Conservation (phyloP, 345 rosid species). For the Hypericum perforatum region DNA sequence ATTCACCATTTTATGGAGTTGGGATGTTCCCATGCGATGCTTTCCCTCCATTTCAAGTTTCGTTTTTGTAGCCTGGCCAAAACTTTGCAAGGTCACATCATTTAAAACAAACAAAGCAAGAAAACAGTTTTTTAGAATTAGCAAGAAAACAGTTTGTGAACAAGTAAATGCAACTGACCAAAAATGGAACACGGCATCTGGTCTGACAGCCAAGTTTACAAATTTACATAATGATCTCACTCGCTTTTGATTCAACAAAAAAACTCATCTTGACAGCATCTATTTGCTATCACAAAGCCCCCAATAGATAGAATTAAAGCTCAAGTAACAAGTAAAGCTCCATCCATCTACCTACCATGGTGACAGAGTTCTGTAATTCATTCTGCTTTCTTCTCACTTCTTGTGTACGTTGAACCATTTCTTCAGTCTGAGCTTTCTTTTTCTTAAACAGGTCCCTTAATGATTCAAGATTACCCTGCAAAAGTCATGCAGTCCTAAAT, state of each 20-base stretch:
- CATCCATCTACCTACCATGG: slow-evolving; percentile 41
- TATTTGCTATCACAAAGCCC: too few relatives aligned
- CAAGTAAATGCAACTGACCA: too few relatives aligned
- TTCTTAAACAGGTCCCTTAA: slow-evolving; percentile 39
- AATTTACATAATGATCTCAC: too few relatives aligned
- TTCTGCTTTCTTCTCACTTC: slow-evolving; percentile 63
- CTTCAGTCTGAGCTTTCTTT: slow-evolving; percentile 64
- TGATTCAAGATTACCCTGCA: slow-evolving; percentile 48
- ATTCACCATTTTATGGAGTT: slow-evolving; percentile 34
- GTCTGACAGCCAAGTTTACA: too few relatives aligned
- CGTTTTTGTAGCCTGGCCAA: slow-evolving; percentile 54
- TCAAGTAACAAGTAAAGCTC: slow-evolving; percentile 3
- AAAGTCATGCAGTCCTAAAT: slow-evolving; percentile 6
- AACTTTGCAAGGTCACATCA: not conserved
- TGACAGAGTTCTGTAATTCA: slow-evolving; percentile 40
- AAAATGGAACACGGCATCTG: too few relatives aligned
- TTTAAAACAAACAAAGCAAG: not conserved
- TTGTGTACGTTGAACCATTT: slow-evolving; percentile 55
- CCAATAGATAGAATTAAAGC: too few relatives aligned
- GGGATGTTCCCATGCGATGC: slow-evolving; percentile 27
- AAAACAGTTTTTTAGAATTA: not conserved
- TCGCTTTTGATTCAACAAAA: too few relatives aligned
- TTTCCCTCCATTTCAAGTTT: slow-evolving; percentile 50
- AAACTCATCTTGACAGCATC: too few relatives aligned
- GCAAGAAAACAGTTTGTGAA: not conserved